Evolutionary conservation across 225 moss, liverwort and hornwort species (phyloP).

Genomic region (Anthoceros angustus): DNA sequence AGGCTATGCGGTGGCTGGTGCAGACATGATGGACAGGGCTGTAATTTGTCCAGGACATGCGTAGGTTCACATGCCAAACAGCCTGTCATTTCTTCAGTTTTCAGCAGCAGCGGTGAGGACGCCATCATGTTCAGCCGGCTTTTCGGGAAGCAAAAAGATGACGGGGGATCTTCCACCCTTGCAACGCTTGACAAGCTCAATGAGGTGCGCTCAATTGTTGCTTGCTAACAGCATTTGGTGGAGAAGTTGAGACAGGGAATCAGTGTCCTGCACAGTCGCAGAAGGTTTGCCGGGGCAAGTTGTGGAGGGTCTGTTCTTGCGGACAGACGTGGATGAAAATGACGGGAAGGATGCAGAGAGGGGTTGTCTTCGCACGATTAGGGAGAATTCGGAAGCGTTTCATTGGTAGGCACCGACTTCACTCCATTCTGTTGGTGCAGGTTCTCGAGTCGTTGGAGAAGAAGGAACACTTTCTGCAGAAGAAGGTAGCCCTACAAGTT

Average conservation of each 20-base stretch:
- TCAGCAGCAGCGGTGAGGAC: not conserved
- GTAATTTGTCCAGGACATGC: too few species aligned
- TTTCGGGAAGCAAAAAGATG: not conserved
- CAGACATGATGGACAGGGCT: too few species aligned
- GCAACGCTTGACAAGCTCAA: constrained; percentile 2
- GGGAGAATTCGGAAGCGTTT: not conserved
- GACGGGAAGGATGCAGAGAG: not conserved
- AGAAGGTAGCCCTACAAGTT: not conserved
- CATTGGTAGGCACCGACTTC: not conserved
- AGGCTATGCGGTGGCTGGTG: too few species aligned
- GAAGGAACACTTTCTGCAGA: not conserved
- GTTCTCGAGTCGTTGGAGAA: constrained; percentile 1
- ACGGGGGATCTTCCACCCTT: not conserved
- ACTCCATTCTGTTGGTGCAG: not conserved
- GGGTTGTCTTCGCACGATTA: not conserved
- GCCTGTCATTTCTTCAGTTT: not conserved
- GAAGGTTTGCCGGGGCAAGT: not conserved
- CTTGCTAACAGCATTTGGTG: not conserved
- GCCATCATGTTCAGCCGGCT: not conserved
- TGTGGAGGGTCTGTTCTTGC: too few species aligned
- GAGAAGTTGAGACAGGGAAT: not conserved
- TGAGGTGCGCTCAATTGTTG: not conserved
- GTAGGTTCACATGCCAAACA: too few species aligned
- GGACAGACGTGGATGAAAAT: too few species aligned
- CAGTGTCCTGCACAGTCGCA: not conserved